A percentile compares a stretch with the other conserved stretches of the same genome.
These are phyloP conservation scores for Ganoderma leucocontextum DNA, from an alignment of 1,284 basidiomycete species.

Conservation along the genomic window DNA sequence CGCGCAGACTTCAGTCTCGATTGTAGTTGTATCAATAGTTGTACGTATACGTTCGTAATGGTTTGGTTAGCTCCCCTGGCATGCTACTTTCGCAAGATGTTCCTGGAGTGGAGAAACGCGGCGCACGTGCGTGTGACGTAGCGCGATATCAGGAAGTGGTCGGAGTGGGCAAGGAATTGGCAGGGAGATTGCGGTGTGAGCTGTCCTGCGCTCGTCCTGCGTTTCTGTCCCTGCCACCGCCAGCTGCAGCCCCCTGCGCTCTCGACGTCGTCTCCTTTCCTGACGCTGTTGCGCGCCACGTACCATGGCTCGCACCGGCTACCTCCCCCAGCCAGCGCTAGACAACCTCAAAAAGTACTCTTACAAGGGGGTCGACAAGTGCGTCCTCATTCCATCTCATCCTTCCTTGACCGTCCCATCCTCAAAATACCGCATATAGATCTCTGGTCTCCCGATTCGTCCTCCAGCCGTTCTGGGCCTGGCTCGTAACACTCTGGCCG, in stretches of 20 bases:
- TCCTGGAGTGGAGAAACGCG: not conserved
- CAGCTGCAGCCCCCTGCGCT: not conserved
- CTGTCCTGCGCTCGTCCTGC: not conserved
- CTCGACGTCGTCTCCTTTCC: slow-evolving; percentile 7
- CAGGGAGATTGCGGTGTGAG: not conserved
- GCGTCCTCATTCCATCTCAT: slow-evolving; percentile 38
- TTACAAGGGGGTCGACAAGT: slow-evolving; percentile 80
- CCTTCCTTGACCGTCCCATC: slow-evolving; percentile 8
- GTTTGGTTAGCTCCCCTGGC: not conserved
- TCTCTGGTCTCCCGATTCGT: slow-evolving; percentile 83
- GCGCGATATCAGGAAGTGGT: slow-evolving; percentile 26
- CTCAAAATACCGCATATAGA: slow-evolving; percentile 47
- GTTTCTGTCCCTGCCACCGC: not conserved
- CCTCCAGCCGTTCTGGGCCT: slow-evolving; percentile 93
- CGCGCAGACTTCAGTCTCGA: too few species aligned
- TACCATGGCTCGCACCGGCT: slow-evolving; percentile 35
- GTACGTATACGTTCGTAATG: not conserved
- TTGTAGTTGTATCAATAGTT: not conserved
- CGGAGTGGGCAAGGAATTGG: not conserved
- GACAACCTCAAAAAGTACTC: slow-evolving; percentile 72
- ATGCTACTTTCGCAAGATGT: too few species aligned
- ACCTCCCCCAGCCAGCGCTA: slow-evolving; percentile 64
- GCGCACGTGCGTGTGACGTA: slow-evolving; percentile 40
- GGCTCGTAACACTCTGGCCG: slow-evolving; percentile 94
- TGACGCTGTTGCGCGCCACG: slow-evolving; percentile 6